These are phyloP conservation scores for Annulohypoxylon moriforme DNA, from an alignment of 495 filamentous ascomycete genomes.

Conservation along the genomic window DNA sequence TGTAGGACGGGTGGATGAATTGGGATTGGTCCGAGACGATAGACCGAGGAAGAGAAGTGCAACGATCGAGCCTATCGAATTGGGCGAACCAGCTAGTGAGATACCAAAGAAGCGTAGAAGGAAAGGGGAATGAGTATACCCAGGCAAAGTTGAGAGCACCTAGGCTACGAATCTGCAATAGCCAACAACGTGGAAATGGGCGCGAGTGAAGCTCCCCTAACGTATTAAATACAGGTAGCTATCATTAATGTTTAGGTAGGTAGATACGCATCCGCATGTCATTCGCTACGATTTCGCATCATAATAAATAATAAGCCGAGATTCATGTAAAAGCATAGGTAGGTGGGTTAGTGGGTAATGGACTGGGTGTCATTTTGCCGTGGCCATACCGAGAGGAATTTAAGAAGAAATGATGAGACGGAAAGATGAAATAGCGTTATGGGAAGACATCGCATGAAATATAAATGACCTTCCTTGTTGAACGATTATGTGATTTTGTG, in stretches of 20 bases:
- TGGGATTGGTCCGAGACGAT: background rate
- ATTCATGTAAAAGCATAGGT: background rate
- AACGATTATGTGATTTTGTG: constrained; percentile 37
- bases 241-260: no score
- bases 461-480: constrained; percentile 35
- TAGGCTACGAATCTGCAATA: no score
- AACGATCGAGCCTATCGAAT: background rate
- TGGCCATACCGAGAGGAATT: background rate
- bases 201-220: no score
- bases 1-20: background rate
- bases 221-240: no score
- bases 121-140: background rate
- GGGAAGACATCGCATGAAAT: background rate
- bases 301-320: background rate
- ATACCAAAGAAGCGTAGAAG: background rate
- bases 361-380: background rate
- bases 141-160: no score
- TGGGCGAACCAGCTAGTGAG: background rate
- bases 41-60: background rate
- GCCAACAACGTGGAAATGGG: no score
- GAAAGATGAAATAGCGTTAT: constrained; percentile 18
- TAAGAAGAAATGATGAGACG: constrained; percentile 1
- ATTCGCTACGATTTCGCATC: no score
- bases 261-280: no score
- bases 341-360: background rate